Base-by-base conservation (phyloP, 2,329 filamentous ascomycete species). In the Leptosphaerulina australis region DNA sequence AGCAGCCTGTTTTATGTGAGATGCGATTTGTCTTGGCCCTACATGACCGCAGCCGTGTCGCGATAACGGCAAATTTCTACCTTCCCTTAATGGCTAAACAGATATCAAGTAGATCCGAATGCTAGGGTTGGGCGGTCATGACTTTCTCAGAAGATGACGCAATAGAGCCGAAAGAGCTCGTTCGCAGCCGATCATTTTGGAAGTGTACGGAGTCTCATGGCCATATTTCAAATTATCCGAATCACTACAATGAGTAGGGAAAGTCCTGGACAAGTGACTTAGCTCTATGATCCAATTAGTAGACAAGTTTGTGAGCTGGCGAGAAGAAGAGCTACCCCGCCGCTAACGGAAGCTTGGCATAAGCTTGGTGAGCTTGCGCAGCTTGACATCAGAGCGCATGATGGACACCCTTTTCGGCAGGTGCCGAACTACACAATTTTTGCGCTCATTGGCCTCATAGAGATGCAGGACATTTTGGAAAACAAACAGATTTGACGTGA, bases 31-130 rank as follows among this genome's bases (percentile, higher is more conserved):
- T 28, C 25, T 30, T 15, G n/a, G 17, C 41, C 37, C 43, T 25
- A 20, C 26, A 10, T 15, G 28, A 20, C 25, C 17, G 49, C 40
- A 44, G 20, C 46, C 39, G 29, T 17, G 30, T 21, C 43, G 30
- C 43, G 46, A 58, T 55, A 55, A 39, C 47, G 17, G 31, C 7
- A 3, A 20, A 7, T 37, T 28, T 15, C 29, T 28, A 60, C 55
- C 55, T 60, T 58, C 57, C 55, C 36, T 38, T 52, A 52, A 22
- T 37, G 57, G 57, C 38, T 59, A 56, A 52, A 21, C n/a, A 39
- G 14, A 11, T 28, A 22, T 53, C 29, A 38, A 21, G 31, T 34
- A 24, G 43, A 31, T 35, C 37, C 28, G 28, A 33, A 40, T 12
- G 15, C 50, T 53, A 35, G 34, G 53, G 44, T 40, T 38, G 15